Base-by-base conservation (phyloP, 805 yeast genomes). In the Candida taoyuanica region DNA sequence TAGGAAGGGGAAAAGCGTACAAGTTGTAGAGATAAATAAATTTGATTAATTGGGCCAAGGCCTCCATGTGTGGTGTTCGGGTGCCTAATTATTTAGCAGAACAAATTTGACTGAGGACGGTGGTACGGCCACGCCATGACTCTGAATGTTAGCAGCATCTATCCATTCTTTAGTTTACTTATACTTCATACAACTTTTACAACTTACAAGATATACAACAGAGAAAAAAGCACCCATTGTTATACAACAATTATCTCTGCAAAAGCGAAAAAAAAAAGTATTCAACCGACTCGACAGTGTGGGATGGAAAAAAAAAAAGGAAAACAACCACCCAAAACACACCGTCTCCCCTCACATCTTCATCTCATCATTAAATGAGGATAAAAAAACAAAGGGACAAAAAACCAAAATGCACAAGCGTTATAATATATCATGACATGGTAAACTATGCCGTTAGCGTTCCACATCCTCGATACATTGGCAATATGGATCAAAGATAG, bases 401-500 rank as follows among this genome's bases (percentile, higher is more conserved):
- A 36, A 24, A 31, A 11, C 23, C n/a, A n/a, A 30, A 25, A 29
- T 24, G 31, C 33, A 36, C 41, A 37, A 33, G 34, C 34, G 20
- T 31, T 25, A 26, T 29, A 17, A 32, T 33, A 29, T 37, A 33
- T 32, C n/a, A n/a, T n/a, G n/a, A n/a, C n/a, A n/a, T n/a, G n/a
- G n/a, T n/a, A n/a, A n/a, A n/a, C n/a, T n/a, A n/a, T n/a, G n/a
- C n/a, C n/a, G n/a, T n/a, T 16, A 13, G 7, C 14, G 17, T 37
- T 37, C 40, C 36, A 28, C 13, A 21, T 14, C 19, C 32, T 16
- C 16, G 31, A 37, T 33, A 18, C 40, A 37, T 33, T 37, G 40
- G 40, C 36, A 37, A 32, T 21, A 37, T 32, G 33, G 29, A 37
- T 32, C 37, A 40, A 29, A 29, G 31, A 23, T 12, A 31, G 42